phyloP scores from a whole-genome alignment of 345 rosid species.

The Eucalyptus viminalis region DNA sequence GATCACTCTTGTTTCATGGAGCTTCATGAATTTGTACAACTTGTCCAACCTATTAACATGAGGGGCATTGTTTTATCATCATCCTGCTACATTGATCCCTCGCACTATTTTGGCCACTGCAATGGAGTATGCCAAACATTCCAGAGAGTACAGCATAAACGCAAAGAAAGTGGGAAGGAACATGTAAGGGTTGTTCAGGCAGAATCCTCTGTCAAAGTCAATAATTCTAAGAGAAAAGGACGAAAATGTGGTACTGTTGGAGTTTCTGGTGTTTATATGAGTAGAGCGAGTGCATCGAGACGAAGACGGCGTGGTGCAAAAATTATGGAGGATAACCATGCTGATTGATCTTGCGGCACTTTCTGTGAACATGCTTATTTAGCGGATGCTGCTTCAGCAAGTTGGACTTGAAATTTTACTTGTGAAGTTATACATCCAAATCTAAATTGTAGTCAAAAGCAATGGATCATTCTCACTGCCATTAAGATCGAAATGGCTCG shows the following conservation, averaged over 20 bases:
- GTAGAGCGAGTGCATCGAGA: slow-evolving; percentile 12
- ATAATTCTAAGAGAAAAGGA: slow-evolving; percentile 1
- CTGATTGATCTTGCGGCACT: background rate
- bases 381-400: background rate
- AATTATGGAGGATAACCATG: slow-evolving; percentile 6
- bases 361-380: background rate
- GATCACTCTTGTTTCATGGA: slow-evolving; percentile 68
- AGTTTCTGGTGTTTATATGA: slow-evolving; percentile 1
- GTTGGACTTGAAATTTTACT: background rate
- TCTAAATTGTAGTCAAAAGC: background rate
- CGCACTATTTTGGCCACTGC: slow-evolving; percentile 45
- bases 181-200: background rate
- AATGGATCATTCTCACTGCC: background rate
- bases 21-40: slow-evolving; percentile 49
- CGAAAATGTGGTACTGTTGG: background rate
- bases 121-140: slow-evolving; percentile 28
- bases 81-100: slow-evolving; percentile 53
- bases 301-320: slow-evolving; percentile 17
- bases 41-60: slow-evolving; percentile 45
- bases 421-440: background rate
- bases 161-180: slow-evolving; percentile 4
- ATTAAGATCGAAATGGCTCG: background rate
- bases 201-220: slow-evolving; percentile 2
- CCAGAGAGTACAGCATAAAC: background rate
- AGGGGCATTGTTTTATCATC: slow-evolving; percentile 66